These are phyloP conservation scores for Trichoderma breve DNA, from an alignment of 2,329 filamentous ascomycete species.

Conservation along the genomic window DNA sequence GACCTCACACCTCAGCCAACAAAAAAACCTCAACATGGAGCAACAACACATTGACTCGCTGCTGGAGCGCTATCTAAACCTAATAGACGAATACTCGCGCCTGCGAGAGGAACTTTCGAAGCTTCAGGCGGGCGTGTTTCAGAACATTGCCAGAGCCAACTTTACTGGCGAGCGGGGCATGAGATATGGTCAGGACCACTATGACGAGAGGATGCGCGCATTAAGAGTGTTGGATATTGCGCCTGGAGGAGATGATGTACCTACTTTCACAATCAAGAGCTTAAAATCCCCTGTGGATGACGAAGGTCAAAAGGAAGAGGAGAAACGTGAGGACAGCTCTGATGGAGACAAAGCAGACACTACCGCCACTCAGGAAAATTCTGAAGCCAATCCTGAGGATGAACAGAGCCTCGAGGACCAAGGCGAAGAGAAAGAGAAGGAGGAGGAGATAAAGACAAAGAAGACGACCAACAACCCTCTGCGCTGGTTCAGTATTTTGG, in stretches of 20 bases:
- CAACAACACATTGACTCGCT: slow-evolving; percentile 57
- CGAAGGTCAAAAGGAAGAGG: slow-evolving; percentile 15
- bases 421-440: slow-evolving; percentile 9
- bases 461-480: slow-evolving; percentile 44
- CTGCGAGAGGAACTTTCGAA: slow-evolving; percentile 54
- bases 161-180: slow-evolving; percentile 63
- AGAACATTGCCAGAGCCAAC: slow-evolving; percentile 69
- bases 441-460: slow-evolving; percentile 23
- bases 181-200: slow-evolving; percentile 67
- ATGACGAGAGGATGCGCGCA: slow-evolving; percentile 72
- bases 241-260: slow-evolving; percentile 17
- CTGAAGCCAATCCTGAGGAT: background rate
- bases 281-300: slow-evolving; percentile 6
- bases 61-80: slow-evolving; percentile 62
- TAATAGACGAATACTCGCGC: slow-evolving; percentile 65
- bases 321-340: background rate
- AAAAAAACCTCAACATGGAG: slow-evolving; percentile 1
- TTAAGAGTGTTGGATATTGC: slow-evolving; percentile 40
- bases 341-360: background rate
- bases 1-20: background rate
- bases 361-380: background rate
- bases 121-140: slow-evolving; percentile 56
- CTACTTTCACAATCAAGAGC: background rate
- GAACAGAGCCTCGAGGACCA: background rate
- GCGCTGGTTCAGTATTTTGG: slow-evolving; percentile 55